phyloP scores from a whole-genome alignment of 2,329 filamentous ascomycete species.

The Colletotrichum musicola region DNA sequence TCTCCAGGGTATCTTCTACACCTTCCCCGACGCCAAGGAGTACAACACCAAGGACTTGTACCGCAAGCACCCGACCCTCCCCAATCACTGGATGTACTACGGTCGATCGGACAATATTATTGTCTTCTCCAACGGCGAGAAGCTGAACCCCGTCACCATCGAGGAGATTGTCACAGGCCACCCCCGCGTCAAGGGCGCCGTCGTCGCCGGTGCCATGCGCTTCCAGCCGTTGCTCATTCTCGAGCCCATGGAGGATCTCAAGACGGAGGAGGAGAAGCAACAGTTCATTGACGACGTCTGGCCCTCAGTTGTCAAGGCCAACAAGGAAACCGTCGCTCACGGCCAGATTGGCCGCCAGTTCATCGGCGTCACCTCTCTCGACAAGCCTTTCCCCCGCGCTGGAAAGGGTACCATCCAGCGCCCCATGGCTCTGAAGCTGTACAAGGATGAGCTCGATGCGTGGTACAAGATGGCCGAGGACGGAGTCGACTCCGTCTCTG shows the following conservation, averaged over 20 bases:
- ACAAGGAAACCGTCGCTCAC: conserved; percentile 53
- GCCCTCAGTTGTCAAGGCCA: conserved; percentile 58
- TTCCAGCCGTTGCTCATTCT: conserved; percentile 63
- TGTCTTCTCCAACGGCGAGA: conserved; percentile 64
- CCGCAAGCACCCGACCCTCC: conserved; percentile 52
- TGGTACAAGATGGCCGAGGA: conserved; percentile 55
- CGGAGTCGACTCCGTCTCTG: conserved; percentile 54
- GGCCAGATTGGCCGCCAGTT: conserved; percentile 58
- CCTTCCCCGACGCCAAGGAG: conserved; percentile 51
- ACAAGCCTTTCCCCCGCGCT: conserved; percentile 58
- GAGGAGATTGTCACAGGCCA: conserved; percentile 56
- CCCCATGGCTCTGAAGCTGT: conserved; percentile 52
- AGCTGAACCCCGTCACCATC: conserved; percentile 61
- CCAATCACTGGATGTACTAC: conserved; percentile 49
- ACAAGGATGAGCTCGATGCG: conserved; percentile 57
- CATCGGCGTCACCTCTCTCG: conserved; percentile 52
- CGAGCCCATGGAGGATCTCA: conserved; percentile 55
- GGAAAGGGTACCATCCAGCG: conserved; percentile 62
- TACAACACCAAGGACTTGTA: conserved; percentile 60
- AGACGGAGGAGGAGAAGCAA: conserved; percentile 39
- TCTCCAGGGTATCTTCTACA: conserved; percentile 56
- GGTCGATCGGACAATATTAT: conserved; percentile 56
- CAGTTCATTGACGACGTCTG: conserved; percentile 58
- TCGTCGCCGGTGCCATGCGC: conserved; percentile 59
- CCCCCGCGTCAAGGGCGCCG: conserved; percentile 53